Conservation (phyloP, 331 rosid species). For the Phaseolus coccineus region DNA sequence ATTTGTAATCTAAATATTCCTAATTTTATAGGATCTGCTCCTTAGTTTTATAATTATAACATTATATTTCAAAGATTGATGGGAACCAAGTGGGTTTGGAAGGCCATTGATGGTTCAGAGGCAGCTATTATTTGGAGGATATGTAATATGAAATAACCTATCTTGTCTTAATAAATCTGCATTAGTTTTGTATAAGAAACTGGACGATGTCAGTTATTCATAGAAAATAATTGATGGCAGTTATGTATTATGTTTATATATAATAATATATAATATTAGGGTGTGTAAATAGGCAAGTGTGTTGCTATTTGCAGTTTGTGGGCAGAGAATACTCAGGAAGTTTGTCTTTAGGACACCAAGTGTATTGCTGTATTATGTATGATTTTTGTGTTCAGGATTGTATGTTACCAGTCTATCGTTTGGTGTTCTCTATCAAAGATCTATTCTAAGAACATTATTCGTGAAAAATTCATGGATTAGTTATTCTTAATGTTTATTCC, state of each 20-base stretch:
- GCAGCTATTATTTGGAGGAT: neutral
- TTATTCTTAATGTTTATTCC: neutral
- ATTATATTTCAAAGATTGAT: slow-evolving; percentile 7
- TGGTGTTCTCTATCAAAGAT: neutral
- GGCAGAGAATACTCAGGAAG: neutral
- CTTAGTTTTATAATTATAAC: too few relatives aligned
- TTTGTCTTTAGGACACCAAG: neutral
- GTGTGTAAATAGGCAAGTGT: too few relatives aligned
- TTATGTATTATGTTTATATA: neutral
- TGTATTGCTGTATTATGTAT: neutral
- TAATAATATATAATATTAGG: neutral
- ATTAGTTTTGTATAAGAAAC: neutral
- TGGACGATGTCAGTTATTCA: neutral
- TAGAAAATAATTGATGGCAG: neutral
- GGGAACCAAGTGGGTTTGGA: neutral
- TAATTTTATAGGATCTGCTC: too few relatives aligned
- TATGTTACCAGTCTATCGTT: neutral
- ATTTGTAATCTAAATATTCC: too few relatives aligned
- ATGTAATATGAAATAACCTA: neutral
- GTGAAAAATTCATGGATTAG: slow-evolving; percentile 7
- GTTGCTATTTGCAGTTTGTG: neutral
- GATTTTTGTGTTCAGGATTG: neutral
- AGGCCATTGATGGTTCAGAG: neutral
- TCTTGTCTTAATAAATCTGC: neutral
- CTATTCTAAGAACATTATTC: slow-evolving; percentile 8